A percentile compares a stretch with the other conserved stretches of the same genome.
Evolutionary conservation across 2,329 filamentous ascomycete genomes (phyloP).

Genomic region (Penicillium sp.): DNA sequence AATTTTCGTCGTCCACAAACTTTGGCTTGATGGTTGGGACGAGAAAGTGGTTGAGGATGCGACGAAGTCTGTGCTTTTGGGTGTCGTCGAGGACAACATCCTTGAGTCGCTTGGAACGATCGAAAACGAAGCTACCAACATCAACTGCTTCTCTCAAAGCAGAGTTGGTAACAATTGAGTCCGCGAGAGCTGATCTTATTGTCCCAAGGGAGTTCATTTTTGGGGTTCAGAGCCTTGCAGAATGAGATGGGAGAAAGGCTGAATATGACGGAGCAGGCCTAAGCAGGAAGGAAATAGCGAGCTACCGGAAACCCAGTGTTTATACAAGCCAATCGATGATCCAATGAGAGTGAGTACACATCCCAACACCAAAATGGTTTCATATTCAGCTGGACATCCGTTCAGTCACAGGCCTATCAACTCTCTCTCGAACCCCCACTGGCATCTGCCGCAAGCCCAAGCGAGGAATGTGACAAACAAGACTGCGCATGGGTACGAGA

Average conservation of each 20-base stretch:
- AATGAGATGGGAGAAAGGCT: neutral
- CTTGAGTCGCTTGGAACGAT: neutral
- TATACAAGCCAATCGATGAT: no score
- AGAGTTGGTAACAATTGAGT: slow-evolving; percentile 5
- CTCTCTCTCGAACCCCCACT: no score
- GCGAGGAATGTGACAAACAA: neutral
- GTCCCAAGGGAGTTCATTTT: neutral
- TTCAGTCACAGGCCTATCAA: no score
- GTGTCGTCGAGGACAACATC: neutral
- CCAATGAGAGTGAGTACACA: no score
- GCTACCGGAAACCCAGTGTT: no score
- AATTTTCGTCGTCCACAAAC: neutral
- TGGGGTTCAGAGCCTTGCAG: neutral
- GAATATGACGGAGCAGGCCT: no score
- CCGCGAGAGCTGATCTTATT: neutral
- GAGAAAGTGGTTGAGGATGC: slow-evolving; percentile 7
- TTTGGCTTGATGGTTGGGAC: neutral
- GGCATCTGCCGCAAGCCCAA: neutral
- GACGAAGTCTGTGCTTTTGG: slow-evolving; percentile 7
- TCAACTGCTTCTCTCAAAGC: neutral
- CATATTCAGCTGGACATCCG: no score
- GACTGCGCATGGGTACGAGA: neutral
- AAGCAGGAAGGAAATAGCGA: no score
- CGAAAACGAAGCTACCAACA: neutral
- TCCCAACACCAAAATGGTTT: no score